These are phyloP conservation scores for Melastoma candidum DNA, from an alignment of 441 rosid genomes.

Conservation along the genomic window DNA sequence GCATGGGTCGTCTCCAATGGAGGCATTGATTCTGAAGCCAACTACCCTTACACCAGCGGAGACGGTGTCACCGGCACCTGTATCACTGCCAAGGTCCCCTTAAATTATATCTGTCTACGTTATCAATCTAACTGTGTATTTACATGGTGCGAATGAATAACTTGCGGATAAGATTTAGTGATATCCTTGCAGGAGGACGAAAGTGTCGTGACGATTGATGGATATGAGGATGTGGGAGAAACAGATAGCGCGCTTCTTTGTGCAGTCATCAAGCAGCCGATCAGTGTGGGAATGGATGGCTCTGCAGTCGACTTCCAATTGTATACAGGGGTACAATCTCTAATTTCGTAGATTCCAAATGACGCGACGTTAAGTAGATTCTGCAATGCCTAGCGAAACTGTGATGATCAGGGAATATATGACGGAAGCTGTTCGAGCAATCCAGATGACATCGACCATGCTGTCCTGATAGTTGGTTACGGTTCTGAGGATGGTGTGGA, in stretches of 20 bases:
- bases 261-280: conserved; percentile 13
- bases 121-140: not conserved
- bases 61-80: conserved; percentile 7
- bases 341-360: not conserved
- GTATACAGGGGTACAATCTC: conserved; percentile 6
- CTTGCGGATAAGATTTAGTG: not conserved
- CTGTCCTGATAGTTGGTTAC: conserved; percentile 62
- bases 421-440: conserved; percentile 53
- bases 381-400: not conserved
- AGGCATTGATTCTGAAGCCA: conserved; percentile 9
- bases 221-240: conserved; percentile 13
- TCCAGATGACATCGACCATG: conserved; percentile 69
- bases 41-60: conserved; percentile 16
- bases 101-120: not conserved
- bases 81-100: conserved; percentile 5
- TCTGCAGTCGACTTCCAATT: conserved; percentile 13
- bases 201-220: conserved; percentile 9
- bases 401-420: conserved; percentile 48
- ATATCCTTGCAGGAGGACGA: conserved; percentile 8
- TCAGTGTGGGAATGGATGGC: conserved; percentile 17
- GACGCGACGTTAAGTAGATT: too few species aligned
- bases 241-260: conserved; percentile 11
- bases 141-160: fast-evolving
- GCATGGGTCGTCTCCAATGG: conserved; percentile 17
- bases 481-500: conserved; percentile 47